These are phyloP conservation scores for Trichaptum fuscoviolaceum DNA, from an alignment of 768 basidiomycete species.

Conservation along the genomic window DNA sequence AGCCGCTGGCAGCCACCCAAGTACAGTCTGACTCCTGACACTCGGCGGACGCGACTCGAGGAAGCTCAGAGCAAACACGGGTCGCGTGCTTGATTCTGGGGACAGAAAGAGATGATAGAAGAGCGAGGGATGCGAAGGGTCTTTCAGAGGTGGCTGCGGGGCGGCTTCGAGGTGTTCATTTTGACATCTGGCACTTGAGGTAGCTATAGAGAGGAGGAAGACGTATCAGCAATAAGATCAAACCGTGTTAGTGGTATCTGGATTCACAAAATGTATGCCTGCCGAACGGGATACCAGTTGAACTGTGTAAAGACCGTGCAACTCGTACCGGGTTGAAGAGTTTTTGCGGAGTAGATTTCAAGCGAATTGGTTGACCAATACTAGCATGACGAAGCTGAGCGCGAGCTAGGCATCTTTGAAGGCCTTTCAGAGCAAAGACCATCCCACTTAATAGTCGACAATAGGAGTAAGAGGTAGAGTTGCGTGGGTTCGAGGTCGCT, in stretches of 20 bases:
- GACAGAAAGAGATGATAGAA: constrained; percentile 63
- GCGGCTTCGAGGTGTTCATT: neutral
- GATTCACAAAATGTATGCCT: neutral
- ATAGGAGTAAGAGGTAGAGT: neutral
- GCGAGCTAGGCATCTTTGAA: neutral
- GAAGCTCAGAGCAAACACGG: constrained; percentile 66
- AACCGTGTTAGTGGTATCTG: neutral
- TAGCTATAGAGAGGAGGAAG: neutral
- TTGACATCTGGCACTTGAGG: neutral
- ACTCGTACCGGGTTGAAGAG: neutral
- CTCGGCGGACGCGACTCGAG: constrained; percentile 39
- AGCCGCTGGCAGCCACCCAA: constrained; percentile 68
- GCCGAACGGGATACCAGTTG: neutral
- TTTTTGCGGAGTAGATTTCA: neutral
- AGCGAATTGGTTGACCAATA: neutral
- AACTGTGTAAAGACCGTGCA: neutral
- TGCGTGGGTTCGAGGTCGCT: no score
- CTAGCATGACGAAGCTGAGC: neutral
- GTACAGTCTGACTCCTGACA: constrained; percentile 43
- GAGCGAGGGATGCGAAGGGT: constrained; percentile 59
- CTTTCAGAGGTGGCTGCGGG: constrained; percentile 18
- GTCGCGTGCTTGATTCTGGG: constrained; percentile 37
- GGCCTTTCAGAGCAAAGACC: neutral
- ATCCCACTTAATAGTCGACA: neutral
- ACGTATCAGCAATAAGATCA: neutral